Percentiles rank a stretch among this genome's conserved stretches.
These are phyloP conservation scores for Beauveria sp. DNA, from an alignment of 2,329 filamentous ascomycete species.

Conservation along the genomic window DNA sequence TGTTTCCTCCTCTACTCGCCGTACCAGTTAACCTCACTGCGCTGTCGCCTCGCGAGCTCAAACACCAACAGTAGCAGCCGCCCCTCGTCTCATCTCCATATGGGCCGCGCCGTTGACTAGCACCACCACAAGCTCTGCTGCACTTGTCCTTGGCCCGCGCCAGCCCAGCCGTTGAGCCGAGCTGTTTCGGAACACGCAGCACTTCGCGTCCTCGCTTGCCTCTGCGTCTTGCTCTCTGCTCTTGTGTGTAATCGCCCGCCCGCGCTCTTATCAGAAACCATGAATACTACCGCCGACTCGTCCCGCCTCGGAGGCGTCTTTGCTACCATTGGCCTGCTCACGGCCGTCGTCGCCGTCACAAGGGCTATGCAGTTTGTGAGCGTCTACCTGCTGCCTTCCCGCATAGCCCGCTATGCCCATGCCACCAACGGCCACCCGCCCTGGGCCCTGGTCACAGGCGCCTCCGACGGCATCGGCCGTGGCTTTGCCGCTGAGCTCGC, in stretches of 20 bases:
- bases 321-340: constrained; percentile 16
- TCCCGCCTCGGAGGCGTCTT: not conserved
- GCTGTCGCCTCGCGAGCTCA: not conserved
- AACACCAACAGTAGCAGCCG: constrained; percentile 4
- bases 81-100: constrained; percentile 4
- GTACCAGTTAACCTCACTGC: not conserved
- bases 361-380: constrained; percentile 2
- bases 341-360: constrained; percentile 11
- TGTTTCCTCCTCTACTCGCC: not conserved
- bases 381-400: constrained; percentile 17
- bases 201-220: not conserved
- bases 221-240: not conserved
- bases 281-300: not conserved
- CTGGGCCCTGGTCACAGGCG: constrained; percentile 27
- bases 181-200: not conserved
- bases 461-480: constrained; percentile 26
- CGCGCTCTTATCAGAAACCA: not conserved
- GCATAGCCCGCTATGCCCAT: constrained; percentile 13
- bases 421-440: constrained; percentile 15
- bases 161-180: not conserved
- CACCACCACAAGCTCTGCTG: not conserved
- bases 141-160: not conserved
- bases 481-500: constrained; percentile 25
- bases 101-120: not conserved
- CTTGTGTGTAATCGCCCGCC: not conserved